phyloP scores from a whole-genome alignment of 768 basidiomycete genomes.

The Lactifluus pinguis region DNA sequence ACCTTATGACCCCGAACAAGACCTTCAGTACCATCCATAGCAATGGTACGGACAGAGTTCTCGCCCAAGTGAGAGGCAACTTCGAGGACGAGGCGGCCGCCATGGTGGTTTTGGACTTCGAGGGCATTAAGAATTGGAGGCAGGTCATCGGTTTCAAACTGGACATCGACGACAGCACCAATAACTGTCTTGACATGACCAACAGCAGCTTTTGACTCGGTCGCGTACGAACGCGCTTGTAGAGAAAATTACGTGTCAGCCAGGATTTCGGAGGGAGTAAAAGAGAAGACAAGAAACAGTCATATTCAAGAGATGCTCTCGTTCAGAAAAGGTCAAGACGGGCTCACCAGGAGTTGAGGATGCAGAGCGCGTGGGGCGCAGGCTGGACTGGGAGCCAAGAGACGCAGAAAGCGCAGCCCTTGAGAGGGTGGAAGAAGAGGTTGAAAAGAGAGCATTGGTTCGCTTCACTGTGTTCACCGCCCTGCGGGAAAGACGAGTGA shows the following conservation, averaged over 20 bases:
- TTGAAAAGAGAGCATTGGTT: conserved; percentile 74
- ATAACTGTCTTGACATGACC: conserved; percentile 97
- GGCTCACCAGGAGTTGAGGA: conserved; percentile 46
- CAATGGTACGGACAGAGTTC: conserved; percentile 99
- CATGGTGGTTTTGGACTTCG: conserved; percentile 90
- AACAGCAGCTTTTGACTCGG: conserved; percentile 64
- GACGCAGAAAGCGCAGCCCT: conserved; percentile 39
- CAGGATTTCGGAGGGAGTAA: conserved; percentile 15
- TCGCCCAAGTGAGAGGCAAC: conserved; percentile 98
- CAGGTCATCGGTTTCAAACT: conserved; percentile 90
- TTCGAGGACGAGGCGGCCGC: conserved; percentile 97
- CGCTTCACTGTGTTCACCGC: conserved; percentile 67
- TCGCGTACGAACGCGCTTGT: conserved; percentile 83
- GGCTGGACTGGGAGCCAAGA: conserved; percentile 37
- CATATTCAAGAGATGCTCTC: neutral
- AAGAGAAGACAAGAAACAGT: conserved; percentile 11
- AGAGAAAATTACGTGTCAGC: conserved; percentile 22
- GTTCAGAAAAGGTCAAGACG: neutral
- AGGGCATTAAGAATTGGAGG: conserved; percentile 98
- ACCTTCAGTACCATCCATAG: conserved; percentile 99
- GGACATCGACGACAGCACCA: conserved; percentile 99
- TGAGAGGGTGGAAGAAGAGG: conserved; percentile 46
- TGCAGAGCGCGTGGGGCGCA: conserved; percentile 42
- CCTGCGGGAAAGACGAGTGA: conserved; percentile 82
- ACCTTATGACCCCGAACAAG: conserved; percentile 98